Base-by-base conservation (phyloP, 2,329 filamentous ascomycete species). In the Plectosphaerella plurivora region DNA sequence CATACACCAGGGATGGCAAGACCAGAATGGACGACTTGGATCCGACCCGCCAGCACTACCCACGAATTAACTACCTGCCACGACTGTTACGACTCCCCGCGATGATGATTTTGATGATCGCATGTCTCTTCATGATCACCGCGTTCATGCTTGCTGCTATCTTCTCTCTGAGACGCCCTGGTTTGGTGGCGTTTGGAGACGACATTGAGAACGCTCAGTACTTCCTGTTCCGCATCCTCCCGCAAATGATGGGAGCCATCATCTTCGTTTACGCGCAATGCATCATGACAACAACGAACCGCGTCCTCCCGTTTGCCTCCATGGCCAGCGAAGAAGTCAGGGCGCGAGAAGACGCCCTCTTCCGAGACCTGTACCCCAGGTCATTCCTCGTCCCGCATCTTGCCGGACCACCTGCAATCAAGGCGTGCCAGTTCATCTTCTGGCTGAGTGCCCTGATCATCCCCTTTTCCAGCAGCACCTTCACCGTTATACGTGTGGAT, bases 211-310 rank as follows among this genome's bases (percentile, higher is more conserved):
- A 86, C 48, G 78, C 78, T 9, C 79, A 85, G 58, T 96, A 95
- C 69, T 96, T 97, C 66, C 69, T 95, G 46, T 94, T 96, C 67
- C 82, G 91, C 55, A 89, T 96, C 57, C 72, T 97, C 1, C 92
- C 93, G 2, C 90, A 91, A 52, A 73, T 96, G 0, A 64, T 95
- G 14, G 89, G 86, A 0, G 83, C 84, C 18, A 59, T 86, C 12
- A 71, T 96, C 36, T 76, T 94, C 45, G 67, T 97, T 7, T 96
- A 89, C 76, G 79, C 89, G 1, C 86, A 96, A 61, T 82, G 85
- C 58, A 75, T 96, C 39, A 81, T 91, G 59, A 77, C 80, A 1
- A 83, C 91, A 3, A 79, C 91, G n/a, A 83, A 88, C 57, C 84
- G 93, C 53, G 81, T 89, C 12, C 74, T 88, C 39, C 92, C 92